Percentiles rank a stretch among this genome's conserved stretches.
Evolutionary conservation across 2,329 filamentous ascomycete genomes (phyloP).

Genomic region (Clonostachys chloroleuca): DNA sequence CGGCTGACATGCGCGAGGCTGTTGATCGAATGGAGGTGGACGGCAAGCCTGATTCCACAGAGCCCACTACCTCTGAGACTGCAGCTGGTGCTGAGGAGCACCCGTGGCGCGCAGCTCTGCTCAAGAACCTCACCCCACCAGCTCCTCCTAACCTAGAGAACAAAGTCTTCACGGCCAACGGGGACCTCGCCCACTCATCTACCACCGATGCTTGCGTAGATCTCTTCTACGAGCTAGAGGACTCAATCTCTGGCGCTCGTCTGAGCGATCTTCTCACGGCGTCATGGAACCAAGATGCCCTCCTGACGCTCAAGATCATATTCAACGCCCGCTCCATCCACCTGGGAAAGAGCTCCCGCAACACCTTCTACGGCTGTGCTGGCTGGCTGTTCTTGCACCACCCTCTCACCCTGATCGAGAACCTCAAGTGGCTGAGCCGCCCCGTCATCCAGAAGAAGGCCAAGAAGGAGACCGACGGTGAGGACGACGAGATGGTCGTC

Average conservation of each 20-base stretch:
- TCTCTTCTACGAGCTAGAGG: slow-evolving; percentile 46
- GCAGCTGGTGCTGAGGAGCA: slow-evolving; percentile 2
- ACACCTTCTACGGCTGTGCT: slow-evolving; percentile 44
- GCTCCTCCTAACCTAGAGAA: slow-evolving; percentile 19
- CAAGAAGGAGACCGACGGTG: slow-evolving; percentile 26
- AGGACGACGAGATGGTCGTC: slow-evolving; percentile 25
- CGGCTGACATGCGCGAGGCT: slow-evolving; percentile 11
- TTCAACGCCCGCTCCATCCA: slow-evolving; percentile 59
- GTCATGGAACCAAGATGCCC: slow-evolving; percentile 43
- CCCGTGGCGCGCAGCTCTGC: slow-evolving; percentile 27
- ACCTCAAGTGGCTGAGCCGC: slow-evolving; percentile 50
- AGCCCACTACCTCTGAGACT: neutral
- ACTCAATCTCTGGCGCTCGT: slow-evolving; percentile 18
- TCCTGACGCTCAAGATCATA: slow-evolving; percentile 51
- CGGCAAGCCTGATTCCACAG: no score
- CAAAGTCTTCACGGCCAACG: slow-evolving; percentile 48
- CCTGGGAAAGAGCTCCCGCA: slow-evolving; percentile 46
- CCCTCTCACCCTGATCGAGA: slow-evolving; percentile 46
- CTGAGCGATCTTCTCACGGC: slow-evolving; percentile 34
- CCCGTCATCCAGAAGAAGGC: slow-evolving; percentile 51
- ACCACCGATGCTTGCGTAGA: slow-evolving; percentile 43
- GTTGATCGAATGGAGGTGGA: slow-evolving; percentile 4
- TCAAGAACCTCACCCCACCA: slow-evolving; percentile 5
- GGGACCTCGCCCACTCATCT: slow-evolving; percentile 40
- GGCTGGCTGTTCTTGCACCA: slow-evolving; percentile 53